Evolutionary conservation across 2,329 filamentous ascomycete species (phyloP).

Genomic region (Westerdykella ornata): DNA sequence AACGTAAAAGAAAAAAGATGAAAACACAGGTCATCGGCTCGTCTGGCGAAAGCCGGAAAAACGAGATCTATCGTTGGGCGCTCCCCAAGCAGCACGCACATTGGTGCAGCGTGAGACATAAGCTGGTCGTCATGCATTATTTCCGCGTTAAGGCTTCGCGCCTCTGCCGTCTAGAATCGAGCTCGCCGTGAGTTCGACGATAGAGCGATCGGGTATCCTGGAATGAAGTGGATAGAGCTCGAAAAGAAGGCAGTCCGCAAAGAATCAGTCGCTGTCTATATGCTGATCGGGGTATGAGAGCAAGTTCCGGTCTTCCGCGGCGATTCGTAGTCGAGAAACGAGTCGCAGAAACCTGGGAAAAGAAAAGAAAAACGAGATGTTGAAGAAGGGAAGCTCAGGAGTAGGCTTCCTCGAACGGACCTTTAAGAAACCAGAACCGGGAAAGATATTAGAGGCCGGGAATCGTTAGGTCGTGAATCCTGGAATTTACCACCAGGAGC

Average conservation of each 20-base stretch:
- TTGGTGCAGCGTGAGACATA: conserved; percentile 34
- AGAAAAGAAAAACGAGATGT: conserved; percentile 10
- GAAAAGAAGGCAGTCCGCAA: conserved; percentile 38
- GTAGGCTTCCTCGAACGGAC: too few relatives aligned
- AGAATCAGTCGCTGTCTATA: conserved; percentile 48
- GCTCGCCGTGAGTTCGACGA: conserved; percentile 32
- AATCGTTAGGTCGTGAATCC: conserved; percentile 21
- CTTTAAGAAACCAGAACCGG: not conserved
- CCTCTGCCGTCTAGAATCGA: conserved; percentile 35
- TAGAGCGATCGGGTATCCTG: conserved; percentile 29
- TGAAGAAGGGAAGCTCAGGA: conserved; percentile 4
- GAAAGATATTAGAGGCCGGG: conserved; percentile 20
- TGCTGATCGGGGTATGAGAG: conserved; percentile 45
- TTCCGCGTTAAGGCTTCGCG: conserved; percentile 23
- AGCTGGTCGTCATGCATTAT: conserved; percentile 37
- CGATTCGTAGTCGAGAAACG: conserved; percentile 29
- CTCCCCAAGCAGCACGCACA: conserved; percentile 38
- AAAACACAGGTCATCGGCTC: conserved; percentile 27
- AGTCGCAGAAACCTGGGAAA: conserved; percentile 30
- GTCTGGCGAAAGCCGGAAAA: conserved; percentile 32
- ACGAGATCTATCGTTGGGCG: conserved; percentile 33
- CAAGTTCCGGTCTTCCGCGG: conserved; percentile 37
- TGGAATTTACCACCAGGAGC: conserved; percentile 59
- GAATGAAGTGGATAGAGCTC: conserved; percentile 33
- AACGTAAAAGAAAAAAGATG: conserved; percentile 24